Percentiles rank a stretch among this genome's conserved stretches.
Conservation (phyloP, 306 rosid genomes). For the Castanospermum australe region DNA sequence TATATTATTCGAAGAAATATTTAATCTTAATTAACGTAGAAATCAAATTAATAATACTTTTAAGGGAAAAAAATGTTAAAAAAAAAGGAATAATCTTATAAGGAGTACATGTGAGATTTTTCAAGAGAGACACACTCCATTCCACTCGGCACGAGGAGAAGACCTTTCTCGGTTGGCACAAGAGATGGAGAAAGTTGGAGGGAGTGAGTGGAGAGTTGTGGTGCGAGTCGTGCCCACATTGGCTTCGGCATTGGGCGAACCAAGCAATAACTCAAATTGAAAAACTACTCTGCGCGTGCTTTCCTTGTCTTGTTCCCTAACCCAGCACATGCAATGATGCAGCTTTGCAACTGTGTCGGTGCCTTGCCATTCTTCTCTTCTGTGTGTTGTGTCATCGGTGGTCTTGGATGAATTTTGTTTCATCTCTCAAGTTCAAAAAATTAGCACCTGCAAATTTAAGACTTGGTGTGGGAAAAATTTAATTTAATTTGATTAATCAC, state of each 20-base stretch:
- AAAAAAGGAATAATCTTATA: no score
- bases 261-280: background rate
- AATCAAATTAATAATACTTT: no score
- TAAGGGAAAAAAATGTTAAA: no score
- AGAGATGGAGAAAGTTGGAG: background rate
- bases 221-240: background rate
- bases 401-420: background rate
- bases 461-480: no score
- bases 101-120: no score
- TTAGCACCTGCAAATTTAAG: background rate
- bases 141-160: conserved; percentile 9
- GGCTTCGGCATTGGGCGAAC: background rate
- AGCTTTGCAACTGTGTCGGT: no score
- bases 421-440: background rate
- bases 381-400: no score
- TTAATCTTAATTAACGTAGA: no score
- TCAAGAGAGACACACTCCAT: no score
- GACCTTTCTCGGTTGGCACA: conserved; percentile 21
- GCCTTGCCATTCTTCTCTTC: background rate
- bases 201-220: background rate
- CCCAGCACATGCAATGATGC: conserved; percentile 9
- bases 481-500: background rate
- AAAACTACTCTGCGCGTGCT: conserved; percentile 14
- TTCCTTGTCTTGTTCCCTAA: conserved; percentile 19
- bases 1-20: no score